Evolutionary conservation across 495 filamentous ascomycete species (phyloP).

Genomic region (Lepraria neglecta): DNA sequence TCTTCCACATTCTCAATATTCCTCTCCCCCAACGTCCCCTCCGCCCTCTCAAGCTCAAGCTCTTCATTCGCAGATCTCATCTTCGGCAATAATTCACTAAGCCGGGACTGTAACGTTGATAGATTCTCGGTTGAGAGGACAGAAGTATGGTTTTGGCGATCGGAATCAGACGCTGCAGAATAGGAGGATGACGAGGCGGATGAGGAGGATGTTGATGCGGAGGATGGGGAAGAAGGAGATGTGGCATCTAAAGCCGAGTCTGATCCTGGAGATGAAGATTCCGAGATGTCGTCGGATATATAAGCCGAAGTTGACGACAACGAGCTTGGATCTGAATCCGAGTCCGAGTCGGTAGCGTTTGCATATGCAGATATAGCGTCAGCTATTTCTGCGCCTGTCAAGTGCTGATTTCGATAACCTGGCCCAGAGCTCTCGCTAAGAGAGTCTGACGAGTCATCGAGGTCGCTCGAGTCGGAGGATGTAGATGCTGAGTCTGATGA

Average conservation of each 20-base stretch:
- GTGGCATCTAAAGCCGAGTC: not conserved
- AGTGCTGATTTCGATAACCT: no score
- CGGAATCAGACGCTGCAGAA: conserved; percentile 16
- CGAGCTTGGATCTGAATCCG: not conserved
- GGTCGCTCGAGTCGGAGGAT: not conserved
- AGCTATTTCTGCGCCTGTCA: no score
- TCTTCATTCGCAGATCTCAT: conserved; percentile 46
- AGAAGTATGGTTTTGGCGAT: conserved; percentile 25
- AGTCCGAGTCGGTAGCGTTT: not conserved
- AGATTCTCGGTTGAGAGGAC: conserved; percentile 24
- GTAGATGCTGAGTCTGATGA: not conserved
- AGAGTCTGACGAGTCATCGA: not conserved
- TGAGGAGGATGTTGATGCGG: conserved; percentile 20
- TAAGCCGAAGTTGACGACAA: not conserved
- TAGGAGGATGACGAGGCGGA: conserved; percentile 16
- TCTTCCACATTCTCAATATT: conserved; percentile 37
- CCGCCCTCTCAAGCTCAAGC: conserved; percentile 39
- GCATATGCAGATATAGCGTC: not conserved
- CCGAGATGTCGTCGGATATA: conserved; percentile 38
- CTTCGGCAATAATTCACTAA: conserved; percentile 44
- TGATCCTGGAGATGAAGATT: conserved; percentile 27
- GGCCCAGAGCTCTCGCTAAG: no score
- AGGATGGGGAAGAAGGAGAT: conserved; percentile 28
- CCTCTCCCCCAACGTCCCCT: conserved; percentile 34
- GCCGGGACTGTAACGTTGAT: conserved; percentile 31